Conservation (phyloP, 139 green algal genomes). For the Chlorella sp. region DNA sequence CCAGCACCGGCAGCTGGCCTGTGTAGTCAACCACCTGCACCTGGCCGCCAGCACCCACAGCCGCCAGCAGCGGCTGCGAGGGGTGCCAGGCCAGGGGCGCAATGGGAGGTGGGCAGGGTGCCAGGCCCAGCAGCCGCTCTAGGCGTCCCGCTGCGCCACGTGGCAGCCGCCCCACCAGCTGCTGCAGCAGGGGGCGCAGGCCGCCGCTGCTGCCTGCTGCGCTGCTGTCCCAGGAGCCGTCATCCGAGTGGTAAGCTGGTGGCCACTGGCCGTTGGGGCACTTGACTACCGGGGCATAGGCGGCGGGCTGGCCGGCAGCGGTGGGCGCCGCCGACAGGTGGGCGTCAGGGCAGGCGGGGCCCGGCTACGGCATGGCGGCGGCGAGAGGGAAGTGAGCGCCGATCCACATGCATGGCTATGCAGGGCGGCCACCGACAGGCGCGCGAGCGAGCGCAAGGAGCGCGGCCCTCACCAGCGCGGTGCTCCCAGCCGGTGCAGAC, state of each 20-base stretch:
- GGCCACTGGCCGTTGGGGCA: constrained; percentile 30
- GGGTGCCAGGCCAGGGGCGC: constrained; percentile 26
- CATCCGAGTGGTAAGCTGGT: background rate
- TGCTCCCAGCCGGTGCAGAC: background rate
- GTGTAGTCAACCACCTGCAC: constrained; percentile 23
- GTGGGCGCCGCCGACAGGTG: background rate
- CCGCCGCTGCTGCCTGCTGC: background rate
- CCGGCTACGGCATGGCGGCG: background rate
- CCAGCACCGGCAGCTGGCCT: constrained; percentile 24
- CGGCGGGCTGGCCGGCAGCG: background rate
- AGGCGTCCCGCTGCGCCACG: background rate
- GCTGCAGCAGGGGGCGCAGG: constrained; percentile 21
- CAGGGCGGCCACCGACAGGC: background rate
- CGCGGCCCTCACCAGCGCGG: background rate
- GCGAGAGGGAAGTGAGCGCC: background rate
- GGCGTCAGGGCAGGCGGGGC: background rate
- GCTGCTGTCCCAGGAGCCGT: background rate
- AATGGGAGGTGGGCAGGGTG: background rate
- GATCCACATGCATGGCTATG: background rate
- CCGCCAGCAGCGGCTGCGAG: constrained; percentile 25
- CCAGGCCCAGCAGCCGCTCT: constrained; percentile 10
- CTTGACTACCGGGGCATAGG: constrained; percentile 2
- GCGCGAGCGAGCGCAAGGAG: background rate
- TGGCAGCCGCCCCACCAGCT: constrained; percentile 1
- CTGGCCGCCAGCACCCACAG: background rate